phyloP scores from a whole-genome alignment of 768 basidiomycete species.

The Psilocybe cubensis region DNA sequence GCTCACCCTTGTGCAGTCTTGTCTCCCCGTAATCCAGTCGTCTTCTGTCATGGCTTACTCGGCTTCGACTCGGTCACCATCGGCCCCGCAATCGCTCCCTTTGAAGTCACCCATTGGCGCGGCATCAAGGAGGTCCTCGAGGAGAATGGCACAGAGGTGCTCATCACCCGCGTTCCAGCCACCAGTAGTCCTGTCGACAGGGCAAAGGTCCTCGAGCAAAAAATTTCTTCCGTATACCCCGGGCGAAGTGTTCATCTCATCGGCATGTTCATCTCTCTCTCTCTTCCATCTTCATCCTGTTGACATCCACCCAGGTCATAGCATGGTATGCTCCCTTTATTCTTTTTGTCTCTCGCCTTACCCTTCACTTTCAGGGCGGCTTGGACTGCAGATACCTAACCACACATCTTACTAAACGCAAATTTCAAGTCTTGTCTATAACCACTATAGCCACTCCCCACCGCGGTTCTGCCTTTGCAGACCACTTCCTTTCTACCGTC shows the following conservation, averaged over 20 bases:
- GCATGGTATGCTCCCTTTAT: slow-evolving; percentile 54
- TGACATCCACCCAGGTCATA: slow-evolving; percentile 56
- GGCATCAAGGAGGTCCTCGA: slow-evolving; percentile 94
- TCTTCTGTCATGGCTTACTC: slow-evolving; percentile 95
- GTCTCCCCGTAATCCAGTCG: slow-evolving; percentile 80
- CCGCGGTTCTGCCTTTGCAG: slow-evolving; percentile 90
- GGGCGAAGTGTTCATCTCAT: slow-evolving; percentile 89
- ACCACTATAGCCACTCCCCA: slow-evolving; percentile 97
- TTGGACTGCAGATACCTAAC: slow-evolving; percentile 93
- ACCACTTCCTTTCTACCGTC: slow-evolving; percentile 82
- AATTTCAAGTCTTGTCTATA: slow-evolving; percentile 82
- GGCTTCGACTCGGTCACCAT: slow-evolving; percentile 88
- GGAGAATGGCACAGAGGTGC: slow-evolving; percentile 84
- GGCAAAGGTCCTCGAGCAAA: slow-evolving; percentile 86
- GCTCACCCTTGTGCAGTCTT: slow-evolving; percentile 52
- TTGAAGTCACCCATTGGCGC: slow-evolving; percentile 95
- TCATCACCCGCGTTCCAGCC: slow-evolving; percentile 93
- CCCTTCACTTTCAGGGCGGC: slow-evolving; percentile 59
- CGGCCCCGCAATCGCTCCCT: slow-evolving; percentile 72
- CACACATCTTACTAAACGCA: slow-evolving; percentile 70
- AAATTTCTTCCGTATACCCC: slow-evolving; percentile 78
- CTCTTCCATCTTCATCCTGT: background rate
- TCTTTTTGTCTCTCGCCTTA: background rate
- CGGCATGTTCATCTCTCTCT: slow-evolving; percentile 39
- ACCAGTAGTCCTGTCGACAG: slow-evolving; percentile 88